Conservation (phyloP, 169 alveolate genomes). For the Plasmodium fragile region DNA sequence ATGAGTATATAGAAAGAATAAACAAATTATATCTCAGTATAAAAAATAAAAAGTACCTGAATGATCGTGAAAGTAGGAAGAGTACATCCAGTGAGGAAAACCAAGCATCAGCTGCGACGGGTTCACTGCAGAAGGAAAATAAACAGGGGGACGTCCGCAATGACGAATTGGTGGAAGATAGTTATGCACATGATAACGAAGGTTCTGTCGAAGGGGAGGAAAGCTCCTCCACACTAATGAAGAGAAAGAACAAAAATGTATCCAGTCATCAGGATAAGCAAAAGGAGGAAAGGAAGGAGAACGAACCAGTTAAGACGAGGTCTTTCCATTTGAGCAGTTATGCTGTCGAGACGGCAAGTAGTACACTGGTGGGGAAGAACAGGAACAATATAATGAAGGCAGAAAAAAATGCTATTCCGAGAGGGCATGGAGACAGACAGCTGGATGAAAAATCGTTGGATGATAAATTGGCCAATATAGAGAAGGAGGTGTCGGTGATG, state of each 20-base stretch:
- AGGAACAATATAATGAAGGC: not conserved
- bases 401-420: not conserved
- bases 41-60: conserved; percentile 49
- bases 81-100: not conserved
- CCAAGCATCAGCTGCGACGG: not conserved
- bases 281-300: not conserved
- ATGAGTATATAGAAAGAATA: conserved; percentile 61
- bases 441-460: conserved; percentile 25
- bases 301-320: not conserved
- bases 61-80: conserved; percentile 17
- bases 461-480: conserved; percentile 20
- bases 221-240: not conserved
- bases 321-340: not conserved
- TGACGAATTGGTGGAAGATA: not conserved
- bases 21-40: conserved; percentile 50
- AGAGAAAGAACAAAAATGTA: not conserved
- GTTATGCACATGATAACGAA: too few species aligned
- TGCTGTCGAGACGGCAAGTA: not conserved
- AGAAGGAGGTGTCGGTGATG: not conserved
- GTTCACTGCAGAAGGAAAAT: not conserved
- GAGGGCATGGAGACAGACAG: not conserved
- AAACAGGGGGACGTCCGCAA: not conserved
- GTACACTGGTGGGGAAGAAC: not conserved
- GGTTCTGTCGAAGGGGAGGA: not conserved
- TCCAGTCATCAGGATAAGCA: not conserved